These are phyloP conservation scores for Hydnum rufescens DNA, from an alignment of 768 basidiomycete species.

Conservation along the genomic window DNA sequence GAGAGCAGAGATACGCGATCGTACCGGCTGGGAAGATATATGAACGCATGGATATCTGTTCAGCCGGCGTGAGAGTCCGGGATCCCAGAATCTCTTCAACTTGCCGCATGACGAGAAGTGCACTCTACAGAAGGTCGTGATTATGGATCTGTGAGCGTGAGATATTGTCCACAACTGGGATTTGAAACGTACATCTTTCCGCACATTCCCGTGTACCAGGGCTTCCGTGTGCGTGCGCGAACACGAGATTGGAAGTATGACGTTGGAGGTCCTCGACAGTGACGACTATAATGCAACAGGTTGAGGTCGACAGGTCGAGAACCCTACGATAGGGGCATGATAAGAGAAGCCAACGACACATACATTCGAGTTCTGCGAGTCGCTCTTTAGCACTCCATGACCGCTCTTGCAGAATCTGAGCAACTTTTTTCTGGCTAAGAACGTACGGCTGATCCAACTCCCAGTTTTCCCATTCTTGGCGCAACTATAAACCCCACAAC, in stretches of 20 bases:
- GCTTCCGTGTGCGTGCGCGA: constrained; percentile 47
- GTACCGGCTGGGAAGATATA: constrained; percentile 55
- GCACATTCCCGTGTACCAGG: constrained; percentile 68
- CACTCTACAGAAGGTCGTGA: constrained; percentile 40
- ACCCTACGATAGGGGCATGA: not conserved
- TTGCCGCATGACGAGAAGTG: constrained; percentile 47
- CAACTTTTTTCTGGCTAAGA: constrained; percentile 55
- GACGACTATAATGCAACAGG: constrained; percentile 30
- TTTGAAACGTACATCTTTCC: constrained; percentile 43
- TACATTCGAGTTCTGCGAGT: constrained; percentile 52
- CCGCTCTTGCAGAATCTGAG: constrained; percentile 47
- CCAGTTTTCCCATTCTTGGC: constrained; percentile 71
- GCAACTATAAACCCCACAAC: constrained; percentile 27
- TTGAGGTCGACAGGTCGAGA: not conserved
- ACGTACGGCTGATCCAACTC: constrained; percentile 66
- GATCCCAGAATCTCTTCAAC: constrained; percentile 45
- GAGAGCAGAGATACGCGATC: constrained; percentile 7
- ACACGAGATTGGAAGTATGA: constrained; percentile 38
- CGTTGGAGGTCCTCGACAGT: constrained; percentile 47
- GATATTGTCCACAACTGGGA: not conserved
- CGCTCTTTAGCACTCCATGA: constrained; percentile 66
- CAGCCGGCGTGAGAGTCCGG: constrained; percentile 32
- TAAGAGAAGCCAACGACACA: constrained; percentile 16
- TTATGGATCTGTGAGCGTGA: not conserved
- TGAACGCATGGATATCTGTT: constrained; percentile 28